phyloP scores from a whole-genome alignment of 371 early-diverging fungal species.

The Capillidium heterosporum region DNA sequence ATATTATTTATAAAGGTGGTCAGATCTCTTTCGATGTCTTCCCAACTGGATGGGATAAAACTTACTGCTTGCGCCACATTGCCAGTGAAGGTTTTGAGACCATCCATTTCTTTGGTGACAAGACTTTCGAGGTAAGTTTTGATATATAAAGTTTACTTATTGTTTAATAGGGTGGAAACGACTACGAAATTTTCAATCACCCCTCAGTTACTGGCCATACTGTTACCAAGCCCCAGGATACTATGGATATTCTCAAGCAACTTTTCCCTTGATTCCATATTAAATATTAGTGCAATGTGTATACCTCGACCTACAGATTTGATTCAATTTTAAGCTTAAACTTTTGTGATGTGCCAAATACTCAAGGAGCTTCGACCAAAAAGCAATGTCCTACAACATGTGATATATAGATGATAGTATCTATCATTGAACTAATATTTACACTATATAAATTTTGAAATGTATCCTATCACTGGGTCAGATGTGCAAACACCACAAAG shows the following conservation, averaged over 20 bases:
- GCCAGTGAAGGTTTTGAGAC: conserved; percentile 70
- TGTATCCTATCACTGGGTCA: no score
- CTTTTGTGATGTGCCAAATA: no score
- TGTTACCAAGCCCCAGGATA: conserved; percentile 84
- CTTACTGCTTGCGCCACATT: conserved; percentile 93
- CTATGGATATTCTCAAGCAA: conserved; percentile 67
- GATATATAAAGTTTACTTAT: not conserved
- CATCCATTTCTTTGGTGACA: conserved; percentile 99
- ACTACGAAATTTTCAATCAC: conserved; percentile 94
- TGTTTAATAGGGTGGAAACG: conserved; percentile 85
- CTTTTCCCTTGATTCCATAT: conserved; percentile 24
- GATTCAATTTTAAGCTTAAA: no score
- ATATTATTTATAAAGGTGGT: conserved; percentile 30
- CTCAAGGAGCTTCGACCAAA: no score
- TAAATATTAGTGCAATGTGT: no score
- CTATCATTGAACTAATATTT: no score
- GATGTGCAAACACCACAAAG: no score
- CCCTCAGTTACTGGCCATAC: conserved; percentile 71
- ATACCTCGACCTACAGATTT: no score
- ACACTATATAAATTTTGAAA: no score
- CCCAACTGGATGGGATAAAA: conserved; percentile 99
- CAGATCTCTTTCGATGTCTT: conserved; percentile 99
- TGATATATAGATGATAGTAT: no score
- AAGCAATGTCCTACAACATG: no score
- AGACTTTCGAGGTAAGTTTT: conserved; percentile 59